Evolutionary conservation across 2,329 filamentous ascomycete genomes (phyloP).

Genomic region (Aspergillus sojae): DNA sequence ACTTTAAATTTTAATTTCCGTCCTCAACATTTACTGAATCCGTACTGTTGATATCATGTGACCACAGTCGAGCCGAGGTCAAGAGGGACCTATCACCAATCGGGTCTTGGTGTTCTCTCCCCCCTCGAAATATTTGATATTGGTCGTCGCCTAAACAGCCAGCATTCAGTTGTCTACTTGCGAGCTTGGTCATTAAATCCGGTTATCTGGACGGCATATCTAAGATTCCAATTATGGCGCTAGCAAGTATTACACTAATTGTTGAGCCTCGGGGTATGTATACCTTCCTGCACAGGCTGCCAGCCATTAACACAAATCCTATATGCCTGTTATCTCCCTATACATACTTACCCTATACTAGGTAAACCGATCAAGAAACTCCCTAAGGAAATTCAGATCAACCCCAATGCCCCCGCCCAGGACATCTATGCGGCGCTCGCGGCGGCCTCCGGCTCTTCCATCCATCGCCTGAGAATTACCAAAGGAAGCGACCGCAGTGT

Average conservation of each 20-base stretch:
- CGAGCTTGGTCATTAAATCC: background rate
- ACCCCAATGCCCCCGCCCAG: conserved; percentile 53
- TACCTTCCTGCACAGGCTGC: conserved; percentile 13
- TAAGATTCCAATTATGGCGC: conserved; percentile 31
- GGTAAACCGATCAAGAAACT: conserved; percentile 66
- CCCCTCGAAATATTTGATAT: background rate
- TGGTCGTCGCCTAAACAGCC: background rate
- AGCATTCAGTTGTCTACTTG: background rate
- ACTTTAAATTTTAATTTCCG: conserved; percentile 2
- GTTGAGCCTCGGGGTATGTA: conserved; percentile 50
- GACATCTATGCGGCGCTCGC: conserved; percentile 63
- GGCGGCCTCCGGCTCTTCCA: conserved; percentile 55
- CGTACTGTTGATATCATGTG: conserved; percentile 2
- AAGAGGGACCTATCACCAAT: background rate
- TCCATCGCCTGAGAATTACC: conserved; percentile 65
- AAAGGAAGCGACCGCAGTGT: conserved; percentile 64
- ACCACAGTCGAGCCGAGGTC: background rate
- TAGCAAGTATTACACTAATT: conserved; percentile 40
- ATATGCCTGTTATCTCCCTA: background rate
- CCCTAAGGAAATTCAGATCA: conserved; percentile 58
- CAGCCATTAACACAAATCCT: background rate
- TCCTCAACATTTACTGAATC: background rate
- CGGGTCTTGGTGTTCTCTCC: background rate
- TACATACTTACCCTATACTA: conserved; percentile 17
- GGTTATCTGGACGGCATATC: background rate